Evolutionary conservation across 208 protist species (phyloP).

Genomic region (Porcisia deanei): DNA sequence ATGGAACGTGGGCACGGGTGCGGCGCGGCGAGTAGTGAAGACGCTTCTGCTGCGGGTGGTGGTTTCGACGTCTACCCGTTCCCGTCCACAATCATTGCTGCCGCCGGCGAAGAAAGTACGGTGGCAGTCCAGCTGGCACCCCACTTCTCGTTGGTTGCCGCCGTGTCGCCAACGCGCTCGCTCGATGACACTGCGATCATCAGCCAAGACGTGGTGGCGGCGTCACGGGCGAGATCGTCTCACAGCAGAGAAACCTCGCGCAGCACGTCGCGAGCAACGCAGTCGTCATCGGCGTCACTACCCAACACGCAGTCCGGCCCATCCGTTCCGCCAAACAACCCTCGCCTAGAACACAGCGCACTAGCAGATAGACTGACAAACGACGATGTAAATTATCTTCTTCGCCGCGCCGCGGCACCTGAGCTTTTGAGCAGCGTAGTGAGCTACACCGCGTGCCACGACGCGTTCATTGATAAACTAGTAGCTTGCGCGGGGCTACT

Average conservation of each 20-base stretch:
- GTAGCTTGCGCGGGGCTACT: conserved; percentile 15
- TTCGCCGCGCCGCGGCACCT: conserved; percentile 17
- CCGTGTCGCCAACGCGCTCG: conserved; percentile 37
- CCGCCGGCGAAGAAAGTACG: conserved; percentile 43
- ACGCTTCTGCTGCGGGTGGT: not conserved
- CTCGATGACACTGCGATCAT: conserved; percentile 50
- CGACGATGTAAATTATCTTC: conserved; percentile 21
- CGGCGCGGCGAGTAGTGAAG: not conserved
- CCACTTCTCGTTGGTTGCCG: conserved; percentile 52
- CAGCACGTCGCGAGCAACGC: conserved; percentile 10
- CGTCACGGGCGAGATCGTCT: conserved; percentile 30
- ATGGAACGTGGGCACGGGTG: conserved; percentile 24
- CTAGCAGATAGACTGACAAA: conserved; percentile 10
- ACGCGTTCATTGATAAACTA: conserved; percentile 16
- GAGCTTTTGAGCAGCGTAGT: conserved; percentile 4
- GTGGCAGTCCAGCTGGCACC: conserved; percentile 35
- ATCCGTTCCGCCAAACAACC: not conserved
- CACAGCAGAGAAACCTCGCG: conserved; percentile 15
- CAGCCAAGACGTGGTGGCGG: conserved; percentile 63
- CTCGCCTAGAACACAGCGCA: not conserved
- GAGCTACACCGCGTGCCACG: conserved; percentile 19
- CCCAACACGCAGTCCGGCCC: conserved; percentile 2
- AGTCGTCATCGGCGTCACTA: not conserved
- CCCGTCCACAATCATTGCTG: conserved; percentile 46
- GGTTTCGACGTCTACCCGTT: not conserved